Base-by-base conservation (phyloP, 306 rosid genomes). In the Canavalia gladiata region DNA sequence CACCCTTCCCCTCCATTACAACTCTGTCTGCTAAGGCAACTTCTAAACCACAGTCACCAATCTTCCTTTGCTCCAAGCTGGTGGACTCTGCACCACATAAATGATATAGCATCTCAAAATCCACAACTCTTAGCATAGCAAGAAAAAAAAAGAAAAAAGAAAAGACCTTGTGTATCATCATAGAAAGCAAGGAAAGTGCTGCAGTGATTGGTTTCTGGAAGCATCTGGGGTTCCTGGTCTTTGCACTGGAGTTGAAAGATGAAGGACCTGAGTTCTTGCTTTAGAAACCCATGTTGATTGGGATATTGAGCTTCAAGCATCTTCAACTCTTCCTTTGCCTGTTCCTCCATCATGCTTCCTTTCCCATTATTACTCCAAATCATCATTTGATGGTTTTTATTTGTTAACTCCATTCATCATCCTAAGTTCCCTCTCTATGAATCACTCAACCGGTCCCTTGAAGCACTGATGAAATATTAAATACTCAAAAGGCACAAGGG, bases 231-330 rank as follows among this genome's bases (percentile, higher is more conserved):
- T 41, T 75, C 52, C 8, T 64, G 75, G 39, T 75, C 25, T n/a
- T 81, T 82, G 63, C 80, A 63, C 79, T 80, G 86, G 39, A 69
- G 83, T 9, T 70, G 83, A 62, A 65, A 33, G 58, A 90, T 86
- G 84, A 90, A 86, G 60, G 91, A 79, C n/a, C 69, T 82, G 30
- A 90, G 88, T 34, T 90, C 91, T 42, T 86, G 70, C 43, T 90
- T 90, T 5, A 90, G 84, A 72, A 55, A 69, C 29, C 84, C 66
- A 72, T 81, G 84, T 11, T 82, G 90, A 77, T 87, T 55, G 42
- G 93, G 93, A 25, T 87, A 81, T 11, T 74, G 88, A n/a, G 82
- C 55, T 81, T 90, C 89, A 57, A 90, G 90, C 33, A 70, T 39
- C 56, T 84, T 41, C 65, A 90, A 67, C 83, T 90, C 93, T 50